Base-by-base conservation (phyloP, 441 rosid genomes). In the Arabidopsis lyrata region DNA sequence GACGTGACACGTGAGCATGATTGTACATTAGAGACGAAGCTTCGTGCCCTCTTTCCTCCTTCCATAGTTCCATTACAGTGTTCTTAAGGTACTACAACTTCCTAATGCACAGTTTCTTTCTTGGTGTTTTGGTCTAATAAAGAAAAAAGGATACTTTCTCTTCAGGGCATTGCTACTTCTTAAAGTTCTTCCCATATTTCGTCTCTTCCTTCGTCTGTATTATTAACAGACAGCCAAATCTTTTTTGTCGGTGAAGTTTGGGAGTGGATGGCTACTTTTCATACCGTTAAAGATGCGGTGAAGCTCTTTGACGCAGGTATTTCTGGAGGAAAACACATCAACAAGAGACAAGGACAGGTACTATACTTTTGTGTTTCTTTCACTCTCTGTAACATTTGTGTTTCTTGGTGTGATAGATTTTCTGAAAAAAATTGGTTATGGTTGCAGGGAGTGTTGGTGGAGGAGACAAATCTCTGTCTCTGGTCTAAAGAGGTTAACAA, bases 271-370 rank as follows among this genome's bases (percentile, higher is more conserved):
- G 76, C 57, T n/a, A 70, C 49, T 64, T 90, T 95, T 82, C 92
- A 92, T 67, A 92, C 97, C 31, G 99, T 95, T 63, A 90, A 86
- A 82, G 97, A 92, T 83, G 98, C 99, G 2, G 97, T 95, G 47
- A 82, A 78, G 24, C 88, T 86, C 41, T 92, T 95, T 15, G 93
- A 96, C 36, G 88, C 87, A 80, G 97, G 94, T 63, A 82, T 86
- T 65, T 87, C 90, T 2, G 88, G 90, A 67, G 91, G 85, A 77
- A 87, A 81, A 45, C 84, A 85, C 66, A 72, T 86, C 56, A 78
- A 82, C 80, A 83, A 75, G 85, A 87, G 82, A 81, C 63, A 83
- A 45, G 87, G 79, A 76, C 74, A 90, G 66, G 84, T 83, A 34
- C 34, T 34, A 4, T 29, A 4, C 31, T 4, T 29, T 22, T 56